Base-by-base conservation (phyloP, 2,329 filamentous ascomycete species). In the Fusarium pseudograminearum region DNA sequence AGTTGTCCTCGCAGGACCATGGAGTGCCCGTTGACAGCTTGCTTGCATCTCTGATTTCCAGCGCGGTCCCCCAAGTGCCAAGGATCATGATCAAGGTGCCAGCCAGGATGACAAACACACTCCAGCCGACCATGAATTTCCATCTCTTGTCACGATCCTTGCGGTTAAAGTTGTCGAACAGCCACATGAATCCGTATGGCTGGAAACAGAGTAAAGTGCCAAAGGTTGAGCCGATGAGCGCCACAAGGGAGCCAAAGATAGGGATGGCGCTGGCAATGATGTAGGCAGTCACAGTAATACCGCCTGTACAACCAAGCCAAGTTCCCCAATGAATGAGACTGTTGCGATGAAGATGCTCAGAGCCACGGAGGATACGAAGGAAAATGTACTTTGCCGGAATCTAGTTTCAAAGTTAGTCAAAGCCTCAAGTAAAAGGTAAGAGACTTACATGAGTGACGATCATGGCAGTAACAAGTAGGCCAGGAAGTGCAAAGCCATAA, bases 401-500 rank as follows among this genome's bases (percentile, higher is more conserved):
- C 66, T 38, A 71, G 18, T 52, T 15, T 50, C 20, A 9, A 3
- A 40, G 22, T 64, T 28, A 67, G 53, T 31, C 53, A 30, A 18
- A n/a, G 8, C 1, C 28, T 18, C 14, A 9, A 22, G 26, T 7
- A 7, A 26, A 18, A 7, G 12, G 18, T 31, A 15, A 9, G 3
- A 34, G 24, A 69, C 75, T 71, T 64, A 76, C 77, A 36, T 78
- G 77, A 24, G 69, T 71, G 30, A 76, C 64, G 4, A 78, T 65
- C 44, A 70, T 74, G 12, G 71, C 72, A 22, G 71, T 75, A 33
- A 75, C 75, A 16, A 77, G 51, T 10, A 79, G 66, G 4, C 77
- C 77, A 1, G 75, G 76, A 4, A 79, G 71, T 16, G 77, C 76
- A n/a, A 79, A 68, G 11, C 82, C 83, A 57, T 84, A 85, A 50